Base-by-base conservation (phyloP, 345 rosid species). In the Pelargonium nanum region DNA sequence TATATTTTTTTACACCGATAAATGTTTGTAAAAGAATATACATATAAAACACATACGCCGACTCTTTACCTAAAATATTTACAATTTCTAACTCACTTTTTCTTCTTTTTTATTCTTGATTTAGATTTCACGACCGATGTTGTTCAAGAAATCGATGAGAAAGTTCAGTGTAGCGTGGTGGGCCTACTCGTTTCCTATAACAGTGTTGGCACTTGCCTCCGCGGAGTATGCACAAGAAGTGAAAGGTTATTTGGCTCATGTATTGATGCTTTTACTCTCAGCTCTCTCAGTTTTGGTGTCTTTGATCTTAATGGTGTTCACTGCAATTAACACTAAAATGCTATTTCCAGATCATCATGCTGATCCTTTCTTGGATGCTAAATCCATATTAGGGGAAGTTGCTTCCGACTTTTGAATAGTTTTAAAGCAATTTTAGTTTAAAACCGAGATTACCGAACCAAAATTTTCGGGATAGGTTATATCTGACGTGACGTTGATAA, bases 141-240 rank as follows among this genome's bases (percentile, higher is more conserved):
- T 78, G 13, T 78, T 78, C 68, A 68, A 58, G 70, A 74, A 63
- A 62, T 69, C 82, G 4, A 74, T 74, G 82, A 78, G 58, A 59
- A 78, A 66, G 64, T 78, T 68, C 60, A 69, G 53, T 26, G 10
- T 78, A 9, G 72, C 70, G 3, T 78, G 82, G 82, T 74, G 82
- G 82, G 82, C 79, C 0, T 78, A 78, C 48, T 74, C 79, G 16
- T 78, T 71, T 26, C 77, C 82, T 4, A 24, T 78, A n/a, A 71
- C 82, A 3, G 55, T 60, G 10, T 58, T 78, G 16, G 78, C 82
- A 3, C 10, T 66, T 12, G 78, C 79, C 0, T 78, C 82, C 0
- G 64, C 65, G 0, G 66, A 71, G 44, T 78, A 74, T 0, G 72
- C 79, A 2, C 50, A 60, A 26, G 72, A 68, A 56, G 77, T 78